Evolutionary conservation across 805 yeast species (phyloP), one percentile per base, ranked within the genome.

Genomic region (Vanderwaltozyma yarrowii): DNA sequence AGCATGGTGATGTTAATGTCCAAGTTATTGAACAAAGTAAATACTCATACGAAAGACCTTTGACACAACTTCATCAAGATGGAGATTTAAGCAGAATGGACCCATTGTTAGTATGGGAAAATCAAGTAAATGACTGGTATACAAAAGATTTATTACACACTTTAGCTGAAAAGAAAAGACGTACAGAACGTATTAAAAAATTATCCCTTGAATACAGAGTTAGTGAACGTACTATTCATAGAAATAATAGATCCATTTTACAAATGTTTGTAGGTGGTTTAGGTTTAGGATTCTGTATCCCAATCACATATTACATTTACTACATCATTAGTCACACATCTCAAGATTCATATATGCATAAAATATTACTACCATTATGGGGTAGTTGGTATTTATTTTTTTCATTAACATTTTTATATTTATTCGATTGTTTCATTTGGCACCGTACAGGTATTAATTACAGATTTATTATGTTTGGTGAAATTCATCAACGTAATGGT

Each of bases 321-420:
- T 10, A 18, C 16, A n/a, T 17, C 7, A 6, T 27, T 5, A 23
- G 9, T 4, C 11, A 20, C 3, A n/a, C 39, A 24, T 12, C 19
- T 14, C 4, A 28, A 1, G 15, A 26, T 13, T 27, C 35, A 10
- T 37, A 32, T 32, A 9, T 36, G 20, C 24, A 30, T 38, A 62
- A 58, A 31, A 78, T 63, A 41, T 51, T 89, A 39, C 58, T 89
- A 27, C 97, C 94, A 50, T 68, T 89, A 3, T 92, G 96, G 95
- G 96, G 80, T 9, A 96, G 97, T 1, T 87, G 86, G 58, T 71
- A 85, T 47, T 50, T 87, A 39, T 56, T 79, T 6, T 65, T 70
- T 25, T 44, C 87, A 13, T 70, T 80, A 51, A 61, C 77, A 4
- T 49, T 78, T 20, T 61, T 85, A 2, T 78, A 87, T 54, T 77